Percentiles rank a stretch among this genome's conserved stretches.
Evolutionary conservation across 305 asterid genomes (phyloP).

Genomic region (Solanum aculeatissimum): DNA sequence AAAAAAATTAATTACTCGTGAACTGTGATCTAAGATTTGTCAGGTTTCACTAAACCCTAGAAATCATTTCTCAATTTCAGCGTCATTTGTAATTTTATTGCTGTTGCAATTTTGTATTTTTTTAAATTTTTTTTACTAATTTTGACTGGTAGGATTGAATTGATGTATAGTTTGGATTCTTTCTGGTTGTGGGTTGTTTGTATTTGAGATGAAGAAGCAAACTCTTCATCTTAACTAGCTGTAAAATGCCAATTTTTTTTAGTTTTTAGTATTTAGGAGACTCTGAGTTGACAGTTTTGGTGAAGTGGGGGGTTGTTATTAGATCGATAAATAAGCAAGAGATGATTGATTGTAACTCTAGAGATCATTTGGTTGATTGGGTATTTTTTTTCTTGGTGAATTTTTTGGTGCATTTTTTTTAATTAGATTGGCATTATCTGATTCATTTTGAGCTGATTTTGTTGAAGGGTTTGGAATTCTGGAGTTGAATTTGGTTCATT

Average conservation of each 20-base stretch:
- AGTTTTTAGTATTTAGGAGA: background rate
- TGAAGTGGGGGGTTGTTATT: constrained; percentile 4
- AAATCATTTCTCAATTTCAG: background rate
- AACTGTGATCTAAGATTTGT: background rate
- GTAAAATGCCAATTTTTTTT: background rate
- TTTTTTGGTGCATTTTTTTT: background rate
- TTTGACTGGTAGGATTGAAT: background rate
- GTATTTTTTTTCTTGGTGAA: background rate
- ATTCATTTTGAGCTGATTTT: constrained; percentile 4
- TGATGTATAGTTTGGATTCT: background rate
- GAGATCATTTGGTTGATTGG: constrained; percentile 12
- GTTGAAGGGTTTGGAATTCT: background rate
- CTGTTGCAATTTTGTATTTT: background rate
- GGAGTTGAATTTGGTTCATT: background rate
- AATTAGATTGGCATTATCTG: background rate
- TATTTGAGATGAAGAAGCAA: background rate
- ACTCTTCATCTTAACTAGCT: background rate
- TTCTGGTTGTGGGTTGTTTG: background rate
- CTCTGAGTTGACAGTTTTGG: background rate
- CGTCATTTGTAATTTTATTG: background rate
- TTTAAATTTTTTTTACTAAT: background rate
- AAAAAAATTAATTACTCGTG: background rate
- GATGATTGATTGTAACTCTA: constrained; percentile 9
- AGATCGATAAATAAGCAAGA: constrained; percentile 4
- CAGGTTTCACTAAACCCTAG: background rate